phyloP scores from a whole-genome alignment of 169 alveolate species.

The Plasmodium gallinaceum region DNA sequence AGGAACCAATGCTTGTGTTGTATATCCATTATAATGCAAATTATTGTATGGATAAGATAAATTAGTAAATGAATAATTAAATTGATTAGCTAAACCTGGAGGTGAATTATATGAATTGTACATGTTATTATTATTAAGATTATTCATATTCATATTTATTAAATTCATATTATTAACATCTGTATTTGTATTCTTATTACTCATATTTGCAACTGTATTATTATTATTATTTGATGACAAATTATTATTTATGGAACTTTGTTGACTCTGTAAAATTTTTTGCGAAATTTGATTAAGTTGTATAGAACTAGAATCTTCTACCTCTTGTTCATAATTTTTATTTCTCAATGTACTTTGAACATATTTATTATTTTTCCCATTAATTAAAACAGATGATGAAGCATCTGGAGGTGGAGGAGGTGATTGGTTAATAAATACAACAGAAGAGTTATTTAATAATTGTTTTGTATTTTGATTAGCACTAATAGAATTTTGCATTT shows the following conservation, averaged over 20 bases:
- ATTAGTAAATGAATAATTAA: constrained; percentile 39
- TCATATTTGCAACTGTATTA: constrained; percentile 21
- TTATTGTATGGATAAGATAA: constrained; percentile 70
- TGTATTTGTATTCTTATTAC: constrained; percentile 57
- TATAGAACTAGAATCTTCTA: constrained; percentile 45
- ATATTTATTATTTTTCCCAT: constrained; percentile 34
- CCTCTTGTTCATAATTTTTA: constrained; percentile 61
- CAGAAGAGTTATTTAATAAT: constrained; percentile 20
- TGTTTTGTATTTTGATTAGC: constrained; percentile 22
- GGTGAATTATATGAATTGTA: constrained; percentile 68
- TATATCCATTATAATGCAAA: constrained; percentile 57
- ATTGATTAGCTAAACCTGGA: constrained; percentile 73
- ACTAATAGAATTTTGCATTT: constrained; percentile 8
- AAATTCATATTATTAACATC: constrained; percentile 45
- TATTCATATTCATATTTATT: constrained; percentile 42
- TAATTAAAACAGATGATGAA: constrained; percentile 12
- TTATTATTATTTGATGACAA: constrained; percentile 13
- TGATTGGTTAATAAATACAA: constrained; percentile 26
- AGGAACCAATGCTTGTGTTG: constrained; percentile 62
- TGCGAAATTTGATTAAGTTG: constrained; percentile 64
- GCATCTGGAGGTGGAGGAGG: constrained; percentile 25
- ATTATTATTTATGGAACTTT: constrained; percentile 21
- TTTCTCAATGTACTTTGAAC: constrained; percentile 37
- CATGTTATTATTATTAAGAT: constrained; percentile 48
- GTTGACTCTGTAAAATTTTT: constrained; percentile 47